Evolutionary conservation across 352 stramenopile genomes (phyloP).

Genomic region (Plasmopara halstedii): DNA sequence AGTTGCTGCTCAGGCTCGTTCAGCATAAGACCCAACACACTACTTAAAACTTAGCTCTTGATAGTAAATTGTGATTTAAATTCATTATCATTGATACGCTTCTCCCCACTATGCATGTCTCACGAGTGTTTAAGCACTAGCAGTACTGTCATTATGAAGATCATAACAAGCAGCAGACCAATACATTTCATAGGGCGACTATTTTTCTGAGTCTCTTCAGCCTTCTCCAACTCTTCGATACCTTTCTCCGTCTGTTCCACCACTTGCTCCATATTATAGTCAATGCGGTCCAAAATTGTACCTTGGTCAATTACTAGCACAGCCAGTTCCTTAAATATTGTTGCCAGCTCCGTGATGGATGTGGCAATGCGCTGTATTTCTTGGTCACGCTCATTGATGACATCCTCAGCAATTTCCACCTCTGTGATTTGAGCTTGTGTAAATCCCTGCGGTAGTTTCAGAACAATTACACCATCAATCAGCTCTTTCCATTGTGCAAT

Average conservation of each 20-base stretch:
- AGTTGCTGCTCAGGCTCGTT: constrained; percentile 36
- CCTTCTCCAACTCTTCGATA: constrained; percentile 97
- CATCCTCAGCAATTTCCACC: constrained; percentile 93
- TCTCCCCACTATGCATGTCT: background rate
- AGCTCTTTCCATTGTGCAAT: background rate
- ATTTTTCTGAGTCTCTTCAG: constrained; percentile 98
- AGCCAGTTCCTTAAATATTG: constrained; percentile 99
- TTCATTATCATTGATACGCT: constrained; percentile 3
- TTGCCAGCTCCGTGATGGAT: constrained; percentile 97
- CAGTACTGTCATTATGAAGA: constrained; percentile 90
- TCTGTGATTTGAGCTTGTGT: constrained; percentile 93
- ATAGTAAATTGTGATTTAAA: constrained; percentile 1
- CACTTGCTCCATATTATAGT: constrained; percentile 99
- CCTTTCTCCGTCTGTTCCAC: constrained; percentile 98
- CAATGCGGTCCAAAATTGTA: constrained; percentile 99
- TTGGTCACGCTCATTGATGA: constrained; percentile 93
- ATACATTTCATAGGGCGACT: constrained; percentile 95
- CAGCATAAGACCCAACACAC: constrained; percentile 12
- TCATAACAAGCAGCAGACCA: constrained; percentile 86
- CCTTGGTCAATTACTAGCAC: constrained; percentile 99
- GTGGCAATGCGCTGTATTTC: constrained; percentile 97
- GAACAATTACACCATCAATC: background rate
- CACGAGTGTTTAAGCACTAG: constrained; percentile 88
- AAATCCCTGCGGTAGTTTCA: constrained; percentile 63
- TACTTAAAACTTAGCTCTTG: background rate